Percentiles rank a stretch among this genome's conserved stretches.
phyloP scores from a whole-genome alignment of 768 basidiomycete genomes.

The Termitomyces eurrhizus region DNA sequence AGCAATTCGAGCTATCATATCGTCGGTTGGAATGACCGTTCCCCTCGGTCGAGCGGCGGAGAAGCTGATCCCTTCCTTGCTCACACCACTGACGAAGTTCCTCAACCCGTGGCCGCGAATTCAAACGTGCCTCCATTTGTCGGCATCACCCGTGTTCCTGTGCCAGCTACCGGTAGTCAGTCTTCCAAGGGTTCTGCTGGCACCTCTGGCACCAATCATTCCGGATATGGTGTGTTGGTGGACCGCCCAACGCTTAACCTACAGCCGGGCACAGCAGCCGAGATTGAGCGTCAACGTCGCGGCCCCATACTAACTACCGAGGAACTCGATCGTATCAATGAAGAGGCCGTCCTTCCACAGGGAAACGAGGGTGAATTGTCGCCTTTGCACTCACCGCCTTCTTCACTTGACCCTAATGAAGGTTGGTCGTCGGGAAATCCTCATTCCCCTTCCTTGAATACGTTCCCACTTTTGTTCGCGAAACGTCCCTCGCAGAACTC shows the following conservation, averaged over 20 bases:
- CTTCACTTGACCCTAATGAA: conserved; percentile 24
- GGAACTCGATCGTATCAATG: conserved; percentile 33
- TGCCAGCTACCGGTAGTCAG: conserved; percentile 32
- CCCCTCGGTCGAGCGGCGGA: conserved; percentile 66
- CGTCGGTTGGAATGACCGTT: conserved; percentile 53
- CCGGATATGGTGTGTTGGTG: conserved; percentile 40
- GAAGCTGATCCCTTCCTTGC: conserved; percentile 65
- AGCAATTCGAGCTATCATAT: conserved; percentile 23
- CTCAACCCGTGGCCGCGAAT: conserved; percentile 11
- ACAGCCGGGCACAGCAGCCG: conserved; percentile 27
- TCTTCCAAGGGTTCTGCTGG: conserved; percentile 38
- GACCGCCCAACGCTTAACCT: conserved; percentile 39
- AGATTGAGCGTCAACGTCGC: conserved; percentile 27
- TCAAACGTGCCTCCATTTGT: conserved; percentile 21
- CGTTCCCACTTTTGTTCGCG: conserved; percentile 6
- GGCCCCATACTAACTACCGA: conserved; percentile 32
- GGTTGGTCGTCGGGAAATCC: conserved; percentile 6
- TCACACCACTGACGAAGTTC: conserved; percentile 22
- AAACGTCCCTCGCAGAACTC: conserved; percentile 22
- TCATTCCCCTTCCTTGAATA: not conserved
- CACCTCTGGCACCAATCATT: conserved; percentile 37
- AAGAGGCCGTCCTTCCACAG: conserved; percentile 29
- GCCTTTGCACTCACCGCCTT: conserved; percentile 29
- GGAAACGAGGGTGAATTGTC: conserved; percentile 17
- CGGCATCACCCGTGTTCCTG: conserved; percentile 36